phyloP scores from a whole-genome alignment of 2,329 filamentous ascomycete genomes.

The Colletotrichum orbiculare region DNA sequence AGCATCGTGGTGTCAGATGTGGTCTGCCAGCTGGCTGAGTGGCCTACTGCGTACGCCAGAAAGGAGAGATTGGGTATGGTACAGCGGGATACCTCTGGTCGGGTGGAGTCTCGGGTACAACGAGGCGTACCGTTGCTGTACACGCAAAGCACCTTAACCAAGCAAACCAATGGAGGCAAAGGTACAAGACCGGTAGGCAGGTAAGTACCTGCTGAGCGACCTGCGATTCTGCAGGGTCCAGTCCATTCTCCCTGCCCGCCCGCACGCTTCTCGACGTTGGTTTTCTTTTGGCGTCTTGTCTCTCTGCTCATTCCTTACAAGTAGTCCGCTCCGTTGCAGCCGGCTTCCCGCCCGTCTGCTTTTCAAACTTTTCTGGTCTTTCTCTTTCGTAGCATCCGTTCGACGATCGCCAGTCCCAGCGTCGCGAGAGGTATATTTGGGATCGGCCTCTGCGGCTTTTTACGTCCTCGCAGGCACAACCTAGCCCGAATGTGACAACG shows the following conservation, averaged over 20 bases:
- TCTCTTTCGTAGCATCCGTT: slow-evolving; percentile 5
- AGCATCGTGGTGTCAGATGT: slow-evolving; percentile 3
- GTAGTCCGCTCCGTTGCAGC: neutral
- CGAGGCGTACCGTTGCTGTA: slow-evolving; percentile 27
- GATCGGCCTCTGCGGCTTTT: slow-evolving; percentile 5
- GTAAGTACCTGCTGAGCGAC: slow-evolving; percentile 23
- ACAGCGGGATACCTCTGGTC: slow-evolving; percentile 21
- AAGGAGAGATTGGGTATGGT: slow-evolving; percentile 4
- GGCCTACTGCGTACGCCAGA: too few species aligned
- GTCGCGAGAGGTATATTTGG: neutral
- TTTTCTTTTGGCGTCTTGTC: neutral
- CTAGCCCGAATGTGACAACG: neutral
- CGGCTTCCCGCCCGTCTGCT: slow-evolving; percentile 2
- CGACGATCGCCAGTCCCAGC: slow-evolving; percentile 4
- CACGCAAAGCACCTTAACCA: slow-evolving; percentile 2
- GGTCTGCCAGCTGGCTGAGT: neutral
- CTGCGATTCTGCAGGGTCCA: slow-evolving; percentile 35
- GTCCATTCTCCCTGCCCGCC: slow-evolving; percentile 15
- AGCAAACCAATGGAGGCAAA: slow-evolving; percentile 23
- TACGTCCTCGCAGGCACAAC: slow-evolving; percentile 1
- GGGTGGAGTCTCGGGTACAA: slow-evolving; percentile 28
- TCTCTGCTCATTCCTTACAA: too few species aligned
- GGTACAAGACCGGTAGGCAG: slow-evolving; percentile 21
- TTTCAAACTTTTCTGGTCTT: slow-evolving; percentile 1
- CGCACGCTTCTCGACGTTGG: slow-evolving; percentile 13